These are phyloP conservation scores for Hamiltosporidium tvaerminnensis DNA, from an alignment of 371 early-diverging fungal species.

Conservation along the genomic window DNA sequence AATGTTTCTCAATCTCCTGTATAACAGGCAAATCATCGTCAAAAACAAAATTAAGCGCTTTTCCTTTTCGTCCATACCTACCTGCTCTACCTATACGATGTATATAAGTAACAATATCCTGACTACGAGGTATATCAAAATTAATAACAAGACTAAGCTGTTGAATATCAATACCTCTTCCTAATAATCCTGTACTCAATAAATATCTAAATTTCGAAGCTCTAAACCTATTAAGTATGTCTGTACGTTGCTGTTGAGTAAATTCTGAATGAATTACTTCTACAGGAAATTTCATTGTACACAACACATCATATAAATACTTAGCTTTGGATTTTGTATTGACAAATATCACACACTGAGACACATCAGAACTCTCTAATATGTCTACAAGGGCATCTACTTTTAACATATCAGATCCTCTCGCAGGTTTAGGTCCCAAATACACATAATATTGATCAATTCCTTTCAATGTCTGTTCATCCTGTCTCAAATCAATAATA, in stretches of 20 bases:
- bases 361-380: slow-evolving; percentile 77
- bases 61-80: slow-evolving; percentile 97
- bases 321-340: slow-evolving; percentile 89
- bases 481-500: slow-evolving; percentile 92
- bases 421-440: slow-evolving; percentile 59
- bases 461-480: slow-evolving; percentile 97
- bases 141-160: slow-evolving; percentile 92
- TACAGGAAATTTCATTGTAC: slow-evolving; percentile 76
- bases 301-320: slow-evolving; percentile 80
- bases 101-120: slow-evolving; percentile 59
- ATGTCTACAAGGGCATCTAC: slow-evolving; percentile 64
- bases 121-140: slow-evolving; percentile 84
- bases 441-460: slow-evolving; percentile 96
- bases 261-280: slow-evolving; percentile 94
- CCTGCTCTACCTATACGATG: slow-evolving; percentile 88
- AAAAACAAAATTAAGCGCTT: slow-evolving; percentile 92
- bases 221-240: slow-evolving; percentile 83
- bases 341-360: slow-evolving; percentile 95
- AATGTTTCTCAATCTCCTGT: slow-evolving; percentile 83
- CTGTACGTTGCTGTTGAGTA: slow-evolving; percentile 80
- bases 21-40: slow-evolving; percentile 74
- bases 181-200: slow-evolving; percentile 89
- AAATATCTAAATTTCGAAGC: slow-evolving; percentile 70
- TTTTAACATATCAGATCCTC: slow-evolving; percentile 87
- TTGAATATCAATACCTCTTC: slow-evolving; percentile 96